phyloP scores from a whole-genome alignment of 2,329 filamentous ascomycete genomes.

The Zymoseptoria crescenta region DNA sequence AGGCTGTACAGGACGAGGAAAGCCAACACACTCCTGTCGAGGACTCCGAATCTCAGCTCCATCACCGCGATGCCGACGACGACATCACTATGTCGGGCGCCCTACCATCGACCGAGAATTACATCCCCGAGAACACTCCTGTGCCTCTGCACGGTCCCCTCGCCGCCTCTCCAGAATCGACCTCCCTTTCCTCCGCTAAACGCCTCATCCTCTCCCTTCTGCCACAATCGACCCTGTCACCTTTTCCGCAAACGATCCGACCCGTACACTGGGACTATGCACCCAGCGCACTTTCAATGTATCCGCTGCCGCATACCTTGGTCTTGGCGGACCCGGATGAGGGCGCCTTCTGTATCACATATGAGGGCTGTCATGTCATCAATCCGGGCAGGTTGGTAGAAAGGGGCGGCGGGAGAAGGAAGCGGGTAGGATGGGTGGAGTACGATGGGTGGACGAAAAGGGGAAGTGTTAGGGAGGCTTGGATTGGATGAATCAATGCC shows the following conservation, averaged over 20 bases:
- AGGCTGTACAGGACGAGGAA: conserved; percentile 30
- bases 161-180: conserved; percentile 6
- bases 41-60: too few relatives aligned
- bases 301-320: conserved; percentile 78
- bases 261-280: conserved; percentile 89
- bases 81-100: conserved; percentile 26
- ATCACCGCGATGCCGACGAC: conserved; percentile 2
- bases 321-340: conserved; percentile 76
- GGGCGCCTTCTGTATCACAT: conserved; percentile 77
- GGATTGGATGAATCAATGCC: conserved; percentile 17
- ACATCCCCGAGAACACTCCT: conserved; percentile 9
- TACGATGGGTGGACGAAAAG: conserved; percentile 61
- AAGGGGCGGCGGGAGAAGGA: conserved; percentile 54
- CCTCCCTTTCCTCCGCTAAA: conserved; percentile 23
- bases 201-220: conserved; percentile 77
- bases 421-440: conserved; percentile 72
- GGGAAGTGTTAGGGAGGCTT: conserved; percentile 56
- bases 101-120: conserved; percentile 17
- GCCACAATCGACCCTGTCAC: conserved; percentile 81
- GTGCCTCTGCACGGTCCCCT: conserved; percentile 7
- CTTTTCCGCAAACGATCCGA: conserved; percentile 70
- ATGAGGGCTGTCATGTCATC: conserved; percentile 92
- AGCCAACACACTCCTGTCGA: conserved; percentile 12
- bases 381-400: conserved; percentile 73
- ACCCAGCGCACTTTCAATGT: conserved; percentile 64